Evolutionary conservation across 2,329 filamentous ascomycete species (phyloP), one percentile per base, ranked within the genome.

Genomic region (Hypomyces perniciosus): DNA sequence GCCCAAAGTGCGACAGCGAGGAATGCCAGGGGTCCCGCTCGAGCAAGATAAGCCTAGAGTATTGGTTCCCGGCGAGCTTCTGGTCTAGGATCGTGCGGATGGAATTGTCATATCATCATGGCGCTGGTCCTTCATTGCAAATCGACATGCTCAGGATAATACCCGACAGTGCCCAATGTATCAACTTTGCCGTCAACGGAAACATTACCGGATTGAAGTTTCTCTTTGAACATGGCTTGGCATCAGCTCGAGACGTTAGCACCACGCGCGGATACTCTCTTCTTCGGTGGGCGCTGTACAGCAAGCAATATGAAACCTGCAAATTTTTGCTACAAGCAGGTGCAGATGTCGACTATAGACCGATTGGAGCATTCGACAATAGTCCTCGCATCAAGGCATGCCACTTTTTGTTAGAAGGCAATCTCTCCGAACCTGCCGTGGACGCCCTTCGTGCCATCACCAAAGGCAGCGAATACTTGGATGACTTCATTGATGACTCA

Each of bases 271-370:
- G 65, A 3, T 68, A 67, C 44, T 61, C 65, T 9, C 54, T 67
- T n/a, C 38, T 67, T n/a, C 57, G 61, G 44, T 65, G 64, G 64
- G 63, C 65, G 37, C 52, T 68, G 10, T 66, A 68, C 51, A 63
- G 58, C 33, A 62, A 66, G 47, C 62, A 66, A 48, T 65, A 65
- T 43, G 56, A 59, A 33, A 61, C 62, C 6, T 62, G 59, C 45
- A 48, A 59, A 41, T 66, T 40, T 66, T 46, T 55, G 65, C 7
- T 65, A 10, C 50, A 59, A 31, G 60, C 59, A 26, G 63, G 63
- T 4, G 62, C 62, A n/a, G 62, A 66, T 48, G 55, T 58, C 1
- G 62, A 66, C 44, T 65, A 65, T 44, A 54, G 51, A 34, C 55
- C 56, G n/a, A 51, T 55, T 40, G 38, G 38, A 8, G 50, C 44